These are phyloP conservation scores for Hirsutella rhossiliensis DNA, from an alignment of 2,329 filamentous ascomycete genomes.

Conservation along the genomic window DNA sequence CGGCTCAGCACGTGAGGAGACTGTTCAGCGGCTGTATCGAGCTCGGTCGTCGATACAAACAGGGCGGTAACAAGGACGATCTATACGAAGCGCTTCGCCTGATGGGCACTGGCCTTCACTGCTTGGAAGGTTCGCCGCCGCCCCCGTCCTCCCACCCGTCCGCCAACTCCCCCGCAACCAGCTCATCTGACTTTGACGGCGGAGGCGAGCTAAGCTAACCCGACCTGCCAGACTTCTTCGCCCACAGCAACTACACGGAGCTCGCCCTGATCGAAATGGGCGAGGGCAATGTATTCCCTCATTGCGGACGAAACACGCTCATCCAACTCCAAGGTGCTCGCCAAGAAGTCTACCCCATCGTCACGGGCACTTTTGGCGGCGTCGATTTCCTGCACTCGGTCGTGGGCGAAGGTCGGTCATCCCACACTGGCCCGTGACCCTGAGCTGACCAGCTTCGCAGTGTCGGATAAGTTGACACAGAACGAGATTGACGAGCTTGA, in stretches of 20 bases:
- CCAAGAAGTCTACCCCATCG: conserved; percentile 60
- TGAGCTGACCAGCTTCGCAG: conserved; percentile 18
- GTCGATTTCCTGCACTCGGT: conserved; percentile 92
- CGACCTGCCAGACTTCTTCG: conserved; percentile 56
- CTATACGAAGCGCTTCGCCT: conserved; percentile 78
- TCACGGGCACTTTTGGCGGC: conserved; percentile 89
- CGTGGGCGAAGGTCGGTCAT: conserved; percentile 45
- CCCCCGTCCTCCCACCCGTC: not conserved
- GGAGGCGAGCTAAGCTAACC: not conserved
- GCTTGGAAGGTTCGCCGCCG: conserved; percentile 56
- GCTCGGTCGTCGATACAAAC: conserved; percentile 60
- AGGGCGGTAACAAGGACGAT: conserved; percentile 50
- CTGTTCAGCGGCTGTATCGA: conserved; percentile 66
- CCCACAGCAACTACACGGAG: conserved; percentile 89
- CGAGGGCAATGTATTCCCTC: conserved; percentile 71
- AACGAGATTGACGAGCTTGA: conserved; percentile 85
- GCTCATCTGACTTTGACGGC: too few relatives aligned
- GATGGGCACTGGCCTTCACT: conserved; percentile 80
- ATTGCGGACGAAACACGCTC: conserved; percentile 66
- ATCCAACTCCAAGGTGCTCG: conserved; percentile 57
- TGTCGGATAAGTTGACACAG: conserved; percentile 82
- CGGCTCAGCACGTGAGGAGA: conserved; percentile 61
- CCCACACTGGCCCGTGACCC: too few relatives aligned
- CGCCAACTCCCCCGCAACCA: too few relatives aligned
- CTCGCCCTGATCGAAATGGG: conserved; percentile 80